Evolutionary conservation across 768 basidiomycete genomes (phyloP).

Genomic region (Tulasnella sp.): DNA sequence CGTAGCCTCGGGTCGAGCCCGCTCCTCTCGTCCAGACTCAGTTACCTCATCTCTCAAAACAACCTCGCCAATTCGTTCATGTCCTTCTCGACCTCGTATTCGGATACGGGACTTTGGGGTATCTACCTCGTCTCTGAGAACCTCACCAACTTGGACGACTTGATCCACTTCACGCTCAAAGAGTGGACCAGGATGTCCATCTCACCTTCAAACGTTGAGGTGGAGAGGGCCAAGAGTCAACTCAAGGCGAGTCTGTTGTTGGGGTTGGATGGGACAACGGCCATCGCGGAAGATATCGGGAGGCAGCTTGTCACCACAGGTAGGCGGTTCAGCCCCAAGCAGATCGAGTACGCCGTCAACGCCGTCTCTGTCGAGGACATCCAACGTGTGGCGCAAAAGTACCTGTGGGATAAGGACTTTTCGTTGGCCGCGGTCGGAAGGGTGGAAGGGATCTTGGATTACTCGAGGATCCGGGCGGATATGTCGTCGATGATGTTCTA

Average conservation of each 20-base stretch:
- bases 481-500: slow-evolving; percentile 34
- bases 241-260: slow-evolving; percentile 90
- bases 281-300: slow-evolving; percentile 97
- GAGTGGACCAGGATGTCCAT: slow-evolving; percentile 96
- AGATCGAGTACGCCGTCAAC: slow-evolving; percentile 89
- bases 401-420: slow-evolving; percentile 92
- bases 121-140: slow-evolving; percentile 97
- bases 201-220: slow-evolving; percentile 70
- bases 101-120: slow-evolving; percentile 98
- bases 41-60: slow-evolving; percentile 81
- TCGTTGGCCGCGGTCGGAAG: slow-evolving; percentile 83
- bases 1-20: slow-evolving; percentile 84
- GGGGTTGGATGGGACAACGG: slow-evolving; percentile 88
- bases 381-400: slow-evolving; percentile 88
- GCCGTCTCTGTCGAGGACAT: slow-evolving; percentile 82
- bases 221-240: slow-evolving; percentile 97
- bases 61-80: slow-evolving; percentile 99
- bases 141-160: slow-evolving; percentile 83
- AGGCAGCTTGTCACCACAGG: slow-evolving; percentile 93
- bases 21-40: slow-evolving; percentile 81
- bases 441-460: slow-evolving; percentile 87
- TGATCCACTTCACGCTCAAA: slow-evolving; percentile 84
- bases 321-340: slow-evolving; percentile 75
- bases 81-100: slow-evolving; percentile 98
- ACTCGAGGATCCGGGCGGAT: slow-evolving; percentile 56